Base-by-base conservation (phyloP, 306 rosid species). In the Styphnolobium japonicum region DNA sequence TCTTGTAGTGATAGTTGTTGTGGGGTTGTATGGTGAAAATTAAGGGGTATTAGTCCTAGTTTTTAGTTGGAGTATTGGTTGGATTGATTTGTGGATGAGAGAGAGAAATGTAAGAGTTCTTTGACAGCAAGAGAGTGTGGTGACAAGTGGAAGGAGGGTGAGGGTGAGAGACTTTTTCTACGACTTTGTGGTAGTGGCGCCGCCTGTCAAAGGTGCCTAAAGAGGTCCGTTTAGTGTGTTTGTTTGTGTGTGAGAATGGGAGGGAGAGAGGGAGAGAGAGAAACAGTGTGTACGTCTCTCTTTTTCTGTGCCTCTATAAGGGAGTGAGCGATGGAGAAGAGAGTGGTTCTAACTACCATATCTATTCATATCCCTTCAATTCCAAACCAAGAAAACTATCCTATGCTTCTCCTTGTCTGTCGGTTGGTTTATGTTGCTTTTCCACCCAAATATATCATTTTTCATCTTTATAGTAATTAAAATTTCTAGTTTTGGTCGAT, bases 71-170 rank as follows among this genome's bases (percentile, higher is more conserved):
- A 90, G 89, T 82, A 71, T 76, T 83, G 85, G 88, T 82, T 74
- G 67, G 68, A 51, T 73, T 72, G 71, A 84, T 83, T 76, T 78
- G 85, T 84, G 91, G 91, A 88, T 76, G 83, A 73, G 89, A 85
- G 84, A 85, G 82, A 81, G 77, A 73, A 76, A 63, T 61, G 83
- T 36, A 81, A 27, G 82, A 14, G 83, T 57, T 56, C 16, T 66
- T 70, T 78, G 40, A 71, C 68, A 81, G 62, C 63, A 75, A 60
- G 66, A 60, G 79, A 84, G 81, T 77, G 90, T 23, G 79, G 87
- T 84, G 96, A 90, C 97, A 94, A 86, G 90, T 93, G 98, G 93
- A 43, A 61, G 88, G 85, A 80, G 56, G 75, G 72, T 76, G 82
- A 70, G 83, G 80, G 72, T 40, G 10, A 60, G 67, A 82, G 97